Evolutionary conservation across 108 stramenopile species (phyloP).

Genomic region (Cyclotella choctawhatcheeana): DNA sequence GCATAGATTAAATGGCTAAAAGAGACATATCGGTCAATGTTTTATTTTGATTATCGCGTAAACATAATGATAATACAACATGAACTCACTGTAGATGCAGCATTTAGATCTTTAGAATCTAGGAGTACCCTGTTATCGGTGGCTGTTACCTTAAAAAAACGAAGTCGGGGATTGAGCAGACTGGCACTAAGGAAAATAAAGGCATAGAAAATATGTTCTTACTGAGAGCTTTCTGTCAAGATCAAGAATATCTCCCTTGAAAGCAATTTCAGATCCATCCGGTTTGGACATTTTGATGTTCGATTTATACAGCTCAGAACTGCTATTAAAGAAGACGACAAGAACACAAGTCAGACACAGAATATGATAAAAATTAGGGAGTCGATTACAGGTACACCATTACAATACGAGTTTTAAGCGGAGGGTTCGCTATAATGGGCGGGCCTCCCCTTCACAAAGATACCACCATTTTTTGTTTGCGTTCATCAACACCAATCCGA

Average conservation of each 20-base stretch:
- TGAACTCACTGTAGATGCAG: constrained; percentile 39
- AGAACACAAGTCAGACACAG: too few species aligned
- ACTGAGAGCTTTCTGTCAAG: constrained; percentile 3
- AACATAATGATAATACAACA: background rate
- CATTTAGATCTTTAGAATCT: constrained; percentile 50
- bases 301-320: background rate
- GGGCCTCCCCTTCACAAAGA: too few species aligned
- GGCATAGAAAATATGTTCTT: background rate
- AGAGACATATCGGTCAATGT: background rate
- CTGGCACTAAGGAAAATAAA: constrained; percentile 4
- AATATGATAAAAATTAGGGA: too few species aligned
- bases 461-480: too few species aligned
- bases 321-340: background rate
- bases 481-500: too few species aligned
- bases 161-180: background rate
- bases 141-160: constrained; percentile 20
- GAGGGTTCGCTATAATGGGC: too few species aligned
- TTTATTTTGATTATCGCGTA: background rate
- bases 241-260: constrained; percentile 6
- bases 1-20: constrained; percentile 43
- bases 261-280: constrained; percentile 12
- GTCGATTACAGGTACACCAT: too few species aligned
- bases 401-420: too few species aligned
- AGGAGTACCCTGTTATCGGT: constrained; percentile 44
- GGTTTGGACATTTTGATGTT: background rate